phyloP scores from a whole-genome alignment of 129 eudicot genomes.

The Chrysanthemum lavandulifolium region DNA sequence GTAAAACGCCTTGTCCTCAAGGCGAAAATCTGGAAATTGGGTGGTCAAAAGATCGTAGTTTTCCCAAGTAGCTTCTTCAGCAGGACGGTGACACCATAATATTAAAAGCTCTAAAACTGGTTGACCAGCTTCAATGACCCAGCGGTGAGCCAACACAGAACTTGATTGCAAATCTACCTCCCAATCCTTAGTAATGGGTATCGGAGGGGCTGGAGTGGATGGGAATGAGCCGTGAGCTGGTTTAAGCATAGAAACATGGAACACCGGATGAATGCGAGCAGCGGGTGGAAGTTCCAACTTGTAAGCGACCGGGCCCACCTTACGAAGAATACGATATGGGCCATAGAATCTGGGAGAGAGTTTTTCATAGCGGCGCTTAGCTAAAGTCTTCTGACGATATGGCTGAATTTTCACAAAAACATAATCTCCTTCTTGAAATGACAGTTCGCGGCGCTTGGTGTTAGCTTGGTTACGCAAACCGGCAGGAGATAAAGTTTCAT shows the following conservation, averaged over 20 bases:
- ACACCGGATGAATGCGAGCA: slow-evolving; percentile 9
- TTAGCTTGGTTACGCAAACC: background rate
- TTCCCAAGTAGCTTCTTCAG: slow-evolving; percentile 28
- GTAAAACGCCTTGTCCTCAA: no score
- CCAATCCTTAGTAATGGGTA: slow-evolving; percentile 9
- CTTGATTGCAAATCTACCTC: slow-evolving; percentile 1
- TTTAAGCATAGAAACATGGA: slow-evolving; percentile 18
- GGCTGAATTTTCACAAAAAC: background rate
- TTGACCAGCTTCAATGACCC: slow-evolving; percentile 18
- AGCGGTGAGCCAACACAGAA: background rate
- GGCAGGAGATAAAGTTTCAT: no score
- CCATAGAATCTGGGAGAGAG: slow-evolving; percentile 14
- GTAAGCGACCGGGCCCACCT: slow-evolving; percentile 17
- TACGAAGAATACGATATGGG: background rate
- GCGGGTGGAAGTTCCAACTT: background rate
- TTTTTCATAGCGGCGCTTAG: slow-evolving; percentile 11
- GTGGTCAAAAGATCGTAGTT: no score
- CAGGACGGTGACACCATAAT: slow-evolving; percentile 6
- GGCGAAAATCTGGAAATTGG: no score
- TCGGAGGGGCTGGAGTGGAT: background rate
- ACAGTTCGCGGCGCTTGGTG: background rate
- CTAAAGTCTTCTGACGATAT: background rate
- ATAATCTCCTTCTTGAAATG: background rate
- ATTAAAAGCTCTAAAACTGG: slow-evolving; percentile 2
- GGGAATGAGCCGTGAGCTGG: slow-evolving; percentile 1